Conservation (phyloP, 768 basidiomycete genomes). For the Termitomyces heimii region DNA sequence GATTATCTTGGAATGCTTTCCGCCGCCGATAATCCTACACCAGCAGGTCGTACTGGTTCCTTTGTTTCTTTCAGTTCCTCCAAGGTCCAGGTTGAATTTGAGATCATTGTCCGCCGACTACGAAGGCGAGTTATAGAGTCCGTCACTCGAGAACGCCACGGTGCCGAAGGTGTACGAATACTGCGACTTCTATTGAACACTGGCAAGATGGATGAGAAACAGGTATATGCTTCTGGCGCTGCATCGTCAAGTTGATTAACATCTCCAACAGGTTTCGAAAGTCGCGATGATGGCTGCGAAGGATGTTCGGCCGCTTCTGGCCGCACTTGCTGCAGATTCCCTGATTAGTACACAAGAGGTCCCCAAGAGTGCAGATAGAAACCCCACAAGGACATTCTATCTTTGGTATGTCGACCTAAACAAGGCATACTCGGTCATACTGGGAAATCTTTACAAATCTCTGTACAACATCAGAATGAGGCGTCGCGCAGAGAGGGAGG, state of each 20-base stretch:
- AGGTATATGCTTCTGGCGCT: slow-evolving; percentile 42
- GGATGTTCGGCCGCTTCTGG: slow-evolving; percentile 76
- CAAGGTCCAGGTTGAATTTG: slow-evolving; percentile 79
- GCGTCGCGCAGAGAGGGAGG: slow-evolving; percentile 67
- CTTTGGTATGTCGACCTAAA: slow-evolving; percentile 90
- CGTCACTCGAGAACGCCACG: slow-evolving; percentile 77
- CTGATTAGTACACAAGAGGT: slow-evolving; percentile 92
- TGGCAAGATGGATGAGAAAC: slow-evolving; percentile 94
- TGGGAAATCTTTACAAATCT: slow-evolving; percentile 83
- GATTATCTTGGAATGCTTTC: slow-evolving; percentile 81
- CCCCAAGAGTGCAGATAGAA: slow-evolving; percentile 84
- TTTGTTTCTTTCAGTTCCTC: slow-evolving; percentile 68
- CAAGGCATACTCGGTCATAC: slow-evolving; percentile 74
- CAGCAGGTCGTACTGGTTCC: slow-evolving; percentile 59
- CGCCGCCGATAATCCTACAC: slow-evolving; percentile 76
- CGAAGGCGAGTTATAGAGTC: slow-evolving; percentile 70
- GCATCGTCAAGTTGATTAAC: not conserved
- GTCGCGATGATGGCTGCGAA: slow-evolving; percentile 89
- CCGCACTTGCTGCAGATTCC: slow-evolving; percentile 73
- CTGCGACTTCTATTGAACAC: slow-evolving; percentile 71
- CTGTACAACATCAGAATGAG: slow-evolving; percentile 80
- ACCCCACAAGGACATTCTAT: slow-evolving; percentile 84
- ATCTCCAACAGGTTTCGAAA: slow-evolving; percentile 69
- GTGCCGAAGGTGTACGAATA: slow-evolving; percentile 77
- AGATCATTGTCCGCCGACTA: slow-evolving; percentile 60